These are phyloP conservation scores for Cystobasidium tubakii DNA, from an alignment of 768 basidiomycete species.

Conservation along the genomic window DNA sequence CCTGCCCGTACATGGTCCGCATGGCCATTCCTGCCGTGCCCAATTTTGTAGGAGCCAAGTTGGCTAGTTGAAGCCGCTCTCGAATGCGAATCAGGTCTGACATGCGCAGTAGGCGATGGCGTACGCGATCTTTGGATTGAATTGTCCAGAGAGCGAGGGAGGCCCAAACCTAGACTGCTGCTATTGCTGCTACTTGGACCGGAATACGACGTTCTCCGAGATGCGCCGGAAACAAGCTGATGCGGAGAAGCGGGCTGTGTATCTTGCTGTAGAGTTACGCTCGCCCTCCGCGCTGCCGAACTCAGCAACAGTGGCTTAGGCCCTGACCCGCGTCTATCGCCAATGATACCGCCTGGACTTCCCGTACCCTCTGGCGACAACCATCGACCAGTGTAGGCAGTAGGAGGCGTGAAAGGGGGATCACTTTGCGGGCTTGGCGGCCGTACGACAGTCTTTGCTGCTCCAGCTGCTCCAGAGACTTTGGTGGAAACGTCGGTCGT, in stretches of 20 bases:
- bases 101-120: slow-evolving; percentile 11
- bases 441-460: slow-evolving; percentile 24
- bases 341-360: not conserved
- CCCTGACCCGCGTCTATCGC: slow-evolving; percentile 21
- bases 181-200: not conserved
- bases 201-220: slow-evolving; percentile 7
- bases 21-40: slow-evolving; percentile 17
- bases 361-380: slow-evolving; percentile 14
- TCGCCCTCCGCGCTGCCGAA: slow-evolving; percentile 15
- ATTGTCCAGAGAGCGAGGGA: not conserved
- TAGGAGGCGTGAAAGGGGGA: slow-evolving; percentile 35
- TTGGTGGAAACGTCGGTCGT: slow-evolving; percentile 3
- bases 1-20: slow-evolving; percentile 4
- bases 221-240: not conserved
- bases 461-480: slow-evolving; percentile 27
- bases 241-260: slow-evolving; percentile 1
- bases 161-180: slow-evolving; percentile 12
- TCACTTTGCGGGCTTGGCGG: slow-evolving; percentile 33
- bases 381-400: slow-evolving; percentile 20
- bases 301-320: slow-evolving; percentile 31
- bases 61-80: slow-evolving; percentile 10
- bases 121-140: not conserved
- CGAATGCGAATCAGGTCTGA: not conserved
- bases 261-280: slow-evolving; percentile 6
- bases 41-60: slow-evolving; percentile 21